Percentiles rank a stretch among this genome's conserved stretches.
These are phyloP conservation scores for Spizellomyces punctatus DNA, from an alignment of 192 early-diverging fungal genomes.

Conservation along the genomic window DNA sequence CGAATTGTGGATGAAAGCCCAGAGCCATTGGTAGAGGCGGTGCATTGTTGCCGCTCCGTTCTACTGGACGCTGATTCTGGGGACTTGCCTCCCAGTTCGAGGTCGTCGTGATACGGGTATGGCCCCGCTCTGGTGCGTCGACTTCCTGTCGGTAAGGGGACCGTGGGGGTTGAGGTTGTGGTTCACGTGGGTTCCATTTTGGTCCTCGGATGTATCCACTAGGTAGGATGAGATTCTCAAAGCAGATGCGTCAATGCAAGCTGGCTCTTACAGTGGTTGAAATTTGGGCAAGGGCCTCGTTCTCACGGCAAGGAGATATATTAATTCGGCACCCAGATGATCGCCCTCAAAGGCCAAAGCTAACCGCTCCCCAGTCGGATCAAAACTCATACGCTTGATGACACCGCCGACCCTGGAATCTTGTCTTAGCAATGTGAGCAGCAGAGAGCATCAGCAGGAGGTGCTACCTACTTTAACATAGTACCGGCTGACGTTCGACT, in stretches of 20 bases:
- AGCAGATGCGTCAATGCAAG: neutral
- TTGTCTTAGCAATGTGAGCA: neutral
- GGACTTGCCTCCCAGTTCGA: too few relatives aligned
- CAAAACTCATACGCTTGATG: constrained; percentile 53
- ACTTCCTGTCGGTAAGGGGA: constrained; percentile 9
- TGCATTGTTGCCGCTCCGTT: neutral
- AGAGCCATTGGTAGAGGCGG: constrained; percentile 19
- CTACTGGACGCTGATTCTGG: neutral
- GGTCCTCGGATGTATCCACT: constrained; percentile 53
- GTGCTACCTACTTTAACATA: neutral
- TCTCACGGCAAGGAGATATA: constrained; percentile 46
- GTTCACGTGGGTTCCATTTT: constrained; percentile 12
- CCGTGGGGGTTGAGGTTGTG: constrained; percentile 24
- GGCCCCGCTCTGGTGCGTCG: too few relatives aligned
- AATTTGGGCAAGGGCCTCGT: constrained; percentile 29
- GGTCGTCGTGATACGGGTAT: too few relatives aligned
- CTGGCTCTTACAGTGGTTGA: constrained; percentile 35
- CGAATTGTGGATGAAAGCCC: constrained; percentile 23
- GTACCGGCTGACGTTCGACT: neutral
- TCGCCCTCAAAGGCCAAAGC: constrained; percentile 52
- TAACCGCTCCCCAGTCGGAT: constrained; percentile 56
- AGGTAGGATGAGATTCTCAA: neutral
- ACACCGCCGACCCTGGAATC: constrained; percentile 43
- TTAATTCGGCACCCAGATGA: constrained; percentile 36
- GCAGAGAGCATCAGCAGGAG: neutral